Base-by-base conservation (phyloP, 2,329 filamentous ascomycete genomes). In the Diaporthe sp. region DNA sequence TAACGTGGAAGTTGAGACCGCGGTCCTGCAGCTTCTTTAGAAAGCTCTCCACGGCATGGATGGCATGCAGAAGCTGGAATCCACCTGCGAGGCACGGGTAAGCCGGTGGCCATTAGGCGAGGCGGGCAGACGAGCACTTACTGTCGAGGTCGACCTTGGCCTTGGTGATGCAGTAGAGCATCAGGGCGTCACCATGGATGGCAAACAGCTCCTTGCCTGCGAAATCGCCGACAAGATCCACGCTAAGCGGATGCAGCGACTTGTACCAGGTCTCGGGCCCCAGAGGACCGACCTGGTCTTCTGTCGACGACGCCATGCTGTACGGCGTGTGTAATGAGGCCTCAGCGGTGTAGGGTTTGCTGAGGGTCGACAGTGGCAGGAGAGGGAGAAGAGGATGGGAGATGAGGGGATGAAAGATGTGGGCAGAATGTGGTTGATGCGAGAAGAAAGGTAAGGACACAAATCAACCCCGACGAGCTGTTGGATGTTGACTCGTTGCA, bases 221-320 rank as follows among this genome's bases (percentile, higher is more conserved):
- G 82, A 94, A 95, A 80, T 95, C 94, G 54, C 93, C 92, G 5
- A 95, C 89, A 3, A 95, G 87, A 77, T 94, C 92, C 38, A 94
- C 86, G n/a, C 76, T 79, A 9, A 80, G 79, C 4, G 83, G 79
- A 19, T 66, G 76, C 35, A 79, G 70, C 33, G 74, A 71, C 13
- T 74, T 71, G 70, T 77, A 76, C 77, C 77, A 78, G 35, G 74
- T 54, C 45, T 64, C 55, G 17, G 68, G 64, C 30, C 50, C 52
- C 19, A 40, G 38, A 30, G 58, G n/a, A n/a, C 42, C n/a, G 28
- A 42, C 38, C 19, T 64, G 33, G 30, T 61, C 45, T 22, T 40
- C 69, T 30, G 30, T 55, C 30, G 60, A 55, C 35, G 68, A 60
- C 45, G 74, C 35, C 74, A 76, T 76, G 40, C 8, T 74, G 28